Evolutionary conservation across 352 stramenopile genomes (phyloP).

Genomic region (Phytophthora foliorum): DNA sequence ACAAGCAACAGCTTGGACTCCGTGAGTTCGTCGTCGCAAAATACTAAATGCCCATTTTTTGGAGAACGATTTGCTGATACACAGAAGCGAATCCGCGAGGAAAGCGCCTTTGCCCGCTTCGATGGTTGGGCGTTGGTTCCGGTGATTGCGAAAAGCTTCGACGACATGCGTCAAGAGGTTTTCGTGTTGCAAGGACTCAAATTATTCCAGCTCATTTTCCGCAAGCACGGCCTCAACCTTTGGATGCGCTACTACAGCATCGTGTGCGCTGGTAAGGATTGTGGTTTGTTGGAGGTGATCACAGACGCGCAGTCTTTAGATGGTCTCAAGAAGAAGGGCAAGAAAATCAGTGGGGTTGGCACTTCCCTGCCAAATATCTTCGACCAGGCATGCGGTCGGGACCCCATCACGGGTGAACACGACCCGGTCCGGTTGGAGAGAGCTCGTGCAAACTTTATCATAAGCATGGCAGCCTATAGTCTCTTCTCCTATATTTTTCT

Average conservation of each 20-base stretch:
- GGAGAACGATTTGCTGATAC: conserved; percentile 93
- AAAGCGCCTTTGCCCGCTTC: conserved; percentile 71
- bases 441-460: conserved; percentile 95
- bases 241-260: conserved; percentile 97
- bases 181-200: conserved; percentile 97
- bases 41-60: conserved; percentile 51
- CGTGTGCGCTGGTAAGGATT: conserved; percentile 92
- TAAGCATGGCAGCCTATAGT: conserved; percentile 96
- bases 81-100: conserved; percentile 80
- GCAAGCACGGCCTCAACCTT: conserved; percentile 88
- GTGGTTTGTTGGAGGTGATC: conserved; percentile 96
- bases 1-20: conserved; percentile 35
- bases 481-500: conserved; percentile 97
- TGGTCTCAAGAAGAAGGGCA: conserved; percentile 94
- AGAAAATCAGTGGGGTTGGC: conserved; percentile 30
- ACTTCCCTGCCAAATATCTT: conserved; percentile 64
- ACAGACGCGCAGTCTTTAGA: conserved; percentile 97
- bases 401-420: conserved; percentile 49
- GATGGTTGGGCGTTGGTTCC: conserved; percentile 89
- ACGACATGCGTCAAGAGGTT: conserved; percentile 97
- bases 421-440: conserved; percentile 56
- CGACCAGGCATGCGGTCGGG: conserved; percentile 51
- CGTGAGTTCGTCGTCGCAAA: conserved; percentile 23
- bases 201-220: conserved; percentile 94
- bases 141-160: conserved; percentile 98